Percentiles rank a stretch among this genome's conserved stretches.
These are phyloP conservation scores for Phytophthora fragariaefolia DNA, from an alignment of 352 stramenopile genomes.

Conservation along the genomic window DNA sequence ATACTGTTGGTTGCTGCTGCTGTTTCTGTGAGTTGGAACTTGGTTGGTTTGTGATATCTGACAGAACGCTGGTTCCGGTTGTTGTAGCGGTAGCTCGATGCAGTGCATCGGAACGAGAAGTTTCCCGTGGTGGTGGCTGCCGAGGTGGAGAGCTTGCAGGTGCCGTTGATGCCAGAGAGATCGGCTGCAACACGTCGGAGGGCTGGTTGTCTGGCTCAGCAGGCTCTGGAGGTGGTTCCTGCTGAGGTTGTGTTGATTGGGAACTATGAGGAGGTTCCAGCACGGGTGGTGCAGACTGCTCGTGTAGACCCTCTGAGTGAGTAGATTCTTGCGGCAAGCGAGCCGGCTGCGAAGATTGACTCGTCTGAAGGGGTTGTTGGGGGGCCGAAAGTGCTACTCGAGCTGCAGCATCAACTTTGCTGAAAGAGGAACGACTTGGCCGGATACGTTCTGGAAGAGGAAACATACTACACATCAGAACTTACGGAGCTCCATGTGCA, in stretches of 20 bases:
- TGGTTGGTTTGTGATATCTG: constrained; percentile 76
- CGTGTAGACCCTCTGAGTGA: neutral
- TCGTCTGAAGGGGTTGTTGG: constrained; percentile 21
- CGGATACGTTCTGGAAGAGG: constrained; percentile 22
- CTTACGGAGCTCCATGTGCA: no score
- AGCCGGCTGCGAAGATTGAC: constrained; percentile 19
- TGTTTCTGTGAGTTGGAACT: constrained; percentile 17
- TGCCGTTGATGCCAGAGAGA: neutral
- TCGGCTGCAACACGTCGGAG: constrained; percentile 1
- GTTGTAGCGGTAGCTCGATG: constrained; percentile 15
- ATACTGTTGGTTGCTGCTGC: constrained; percentile 20
- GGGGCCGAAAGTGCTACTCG: constrained; percentile 36
- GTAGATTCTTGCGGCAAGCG: constrained; percentile 12
- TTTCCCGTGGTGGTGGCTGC: constrained; percentile 1
- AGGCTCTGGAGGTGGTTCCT: constrained; percentile 9
- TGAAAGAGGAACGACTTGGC: constrained; percentile 15
- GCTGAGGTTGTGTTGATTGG: constrained; percentile 4
- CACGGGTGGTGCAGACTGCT: constrained; percentile 1
- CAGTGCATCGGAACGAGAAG: constrained; percentile 4
- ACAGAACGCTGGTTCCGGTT: constrained; percentile 36
- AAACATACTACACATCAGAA: no score
- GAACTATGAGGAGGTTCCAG: constrained; percentile 3
- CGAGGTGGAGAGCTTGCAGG: constrained; percentile 13
- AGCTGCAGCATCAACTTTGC: constrained; percentile 6
- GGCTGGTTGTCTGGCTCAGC: constrained; percentile 19